Conservation (phyloP, 1,284 basidiomycete species). For the Paramarasmius palmivorus region DNA sequence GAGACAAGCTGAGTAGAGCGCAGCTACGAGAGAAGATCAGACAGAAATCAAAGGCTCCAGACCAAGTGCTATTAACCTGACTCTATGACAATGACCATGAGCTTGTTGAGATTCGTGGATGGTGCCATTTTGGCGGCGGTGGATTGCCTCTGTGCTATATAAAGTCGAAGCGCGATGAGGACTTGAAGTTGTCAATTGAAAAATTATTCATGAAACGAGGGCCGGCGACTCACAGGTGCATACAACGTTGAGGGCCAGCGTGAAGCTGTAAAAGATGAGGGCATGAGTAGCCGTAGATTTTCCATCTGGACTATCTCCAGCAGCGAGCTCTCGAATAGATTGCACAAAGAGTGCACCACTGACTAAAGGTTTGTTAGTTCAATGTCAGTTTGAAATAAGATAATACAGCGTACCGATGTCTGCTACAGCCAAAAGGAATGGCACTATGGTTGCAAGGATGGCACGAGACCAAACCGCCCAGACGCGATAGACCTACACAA, state of each 20-base stretch:
- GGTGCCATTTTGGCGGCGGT: not conserved
- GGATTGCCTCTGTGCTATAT: constrained; percentile 2
- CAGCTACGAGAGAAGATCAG: constrained; percentile 1
- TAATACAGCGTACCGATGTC: constrained; percentile 2
- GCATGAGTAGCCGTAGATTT: constrained; percentile 4
- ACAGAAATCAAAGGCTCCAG: too few species aligned
- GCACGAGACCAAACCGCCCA: constrained; percentile 5
- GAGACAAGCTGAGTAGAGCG: constrained; percentile 9
- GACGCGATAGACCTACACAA: constrained; percentile 8
- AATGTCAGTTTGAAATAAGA: not conserved
- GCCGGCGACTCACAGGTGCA: constrained; percentile 8
- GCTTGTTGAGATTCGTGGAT: constrained; percentile 7
- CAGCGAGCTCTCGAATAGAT: not conserved
- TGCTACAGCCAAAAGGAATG: constrained; percentile 6
- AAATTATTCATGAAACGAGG: not conserved
- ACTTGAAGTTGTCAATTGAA: not conserved
- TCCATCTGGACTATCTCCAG: constrained; percentile 3
- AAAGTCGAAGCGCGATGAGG: constrained; percentile 10
- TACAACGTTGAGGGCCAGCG: constrained; percentile 10
- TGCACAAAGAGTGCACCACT: constrained; percentile 6
- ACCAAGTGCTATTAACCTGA: constrained; percentile 5
- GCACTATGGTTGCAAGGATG: not conserved
- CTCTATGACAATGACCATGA: constrained; percentile 11
- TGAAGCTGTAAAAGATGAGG: constrained; percentile 11
- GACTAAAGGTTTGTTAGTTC: not conserved